Percentiles rank a stretch among this genome's conserved stretches.
phyloP scores from a whole-genome alignment of 352 stramenopile species.

The Phytophthora pinifolia region DNA sequence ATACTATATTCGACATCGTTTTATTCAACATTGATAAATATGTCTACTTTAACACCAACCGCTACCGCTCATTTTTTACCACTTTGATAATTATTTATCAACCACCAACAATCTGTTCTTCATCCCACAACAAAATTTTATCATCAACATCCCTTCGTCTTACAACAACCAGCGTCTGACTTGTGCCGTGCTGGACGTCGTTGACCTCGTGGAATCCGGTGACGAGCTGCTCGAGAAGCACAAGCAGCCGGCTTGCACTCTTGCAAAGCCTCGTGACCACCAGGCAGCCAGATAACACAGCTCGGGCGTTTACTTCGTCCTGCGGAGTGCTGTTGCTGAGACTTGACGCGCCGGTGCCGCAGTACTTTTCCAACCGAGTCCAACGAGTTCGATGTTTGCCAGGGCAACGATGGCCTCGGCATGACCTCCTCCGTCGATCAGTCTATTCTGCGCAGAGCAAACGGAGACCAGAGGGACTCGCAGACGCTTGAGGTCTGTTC shows the following conservation, averaged over 20 bases:
- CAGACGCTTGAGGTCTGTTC: slow-evolving; percentile 48
- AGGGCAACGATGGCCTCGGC: slow-evolving; percentile 67
- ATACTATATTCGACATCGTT: too few relatives aligned
- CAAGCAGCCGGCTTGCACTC: slow-evolving; percentile 88
- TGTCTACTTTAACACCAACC: too few relatives aligned
- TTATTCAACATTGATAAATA: too few relatives aligned
- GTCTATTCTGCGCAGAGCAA: slow-evolving; percentile 83
- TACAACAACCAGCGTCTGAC: slow-evolving; percentile 30
- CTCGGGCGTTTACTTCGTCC: slow-evolving; percentile 26
- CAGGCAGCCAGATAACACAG: slow-evolving; percentile 84
- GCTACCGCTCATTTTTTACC: too few relatives aligned
- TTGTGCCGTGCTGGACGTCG: slow-evolving; percentile 49
- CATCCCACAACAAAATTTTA: too few relatives aligned
- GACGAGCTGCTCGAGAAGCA: slow-evolving; percentile 92
- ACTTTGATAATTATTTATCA: too few relatives aligned
- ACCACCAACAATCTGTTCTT: too few relatives aligned
- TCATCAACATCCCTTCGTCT: too few relatives aligned
- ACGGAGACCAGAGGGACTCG: slow-evolving; percentile 85
- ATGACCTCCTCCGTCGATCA: slow-evolving; percentile 86
- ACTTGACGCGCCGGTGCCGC: slow-evolving; percentile 24
- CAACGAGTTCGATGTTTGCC: slow-evolving; percentile 57
- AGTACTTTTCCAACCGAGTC: slow-evolving; percentile 86
- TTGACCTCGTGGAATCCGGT: slow-evolving; percentile 93
- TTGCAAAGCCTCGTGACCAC: slow-evolving; percentile 94
- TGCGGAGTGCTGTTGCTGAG: slow-evolving; percentile 16